Percentiles rank a stretch among this genome's conserved stretches.
Conservation (phyloP, 2,329 filamentous ascomycete genomes). For the Bipolaris oryzae region DNA sequence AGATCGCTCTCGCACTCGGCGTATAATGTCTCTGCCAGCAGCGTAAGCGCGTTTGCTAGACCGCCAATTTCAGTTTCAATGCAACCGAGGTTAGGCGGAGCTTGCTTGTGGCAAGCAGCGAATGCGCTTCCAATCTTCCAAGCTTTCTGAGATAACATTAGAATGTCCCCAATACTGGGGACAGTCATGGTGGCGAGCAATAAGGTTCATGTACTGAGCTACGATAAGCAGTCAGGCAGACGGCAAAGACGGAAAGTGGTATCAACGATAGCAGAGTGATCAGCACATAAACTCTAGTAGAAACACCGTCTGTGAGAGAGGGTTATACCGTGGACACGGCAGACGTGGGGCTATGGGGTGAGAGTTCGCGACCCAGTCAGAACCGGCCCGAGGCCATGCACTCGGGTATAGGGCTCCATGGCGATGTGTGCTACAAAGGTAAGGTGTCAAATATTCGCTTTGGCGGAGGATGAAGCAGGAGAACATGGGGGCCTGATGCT, state of each 20-base stretch:
- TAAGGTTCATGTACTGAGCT: constrained; percentile 16
- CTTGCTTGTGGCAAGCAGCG: constrained; percentile 48
- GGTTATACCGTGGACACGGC: constrained; percentile 23
- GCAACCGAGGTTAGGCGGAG: constrained; percentile 51
- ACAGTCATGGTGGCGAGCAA: constrained; percentile 34
- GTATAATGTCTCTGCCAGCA: constrained; percentile 54
- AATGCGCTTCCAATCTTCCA: constrained; percentile 56
- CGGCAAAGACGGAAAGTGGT: background rate
- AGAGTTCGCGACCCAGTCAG: constrained; percentile 16
- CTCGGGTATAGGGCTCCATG: constrained; percentile 25
- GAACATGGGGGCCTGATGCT: constrained; percentile 14
- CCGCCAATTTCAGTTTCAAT: constrained; percentile 51
- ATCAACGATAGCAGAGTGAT: background rate
- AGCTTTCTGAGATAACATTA: constrained; percentile 55
- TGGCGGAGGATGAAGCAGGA: constrained; percentile 19
- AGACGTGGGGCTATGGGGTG: constrained; percentile 29
- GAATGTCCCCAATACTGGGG: constrained; percentile 51
- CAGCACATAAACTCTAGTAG: constrained; percentile 4
- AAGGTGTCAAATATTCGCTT: constrained; percentile 21
- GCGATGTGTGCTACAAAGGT: constrained; percentile 15
- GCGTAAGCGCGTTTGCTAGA: constrained; percentile 52
- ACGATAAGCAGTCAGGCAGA: constrained; percentile 1
- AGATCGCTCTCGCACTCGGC: constrained; percentile 43
- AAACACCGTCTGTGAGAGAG: constrained; percentile 22
- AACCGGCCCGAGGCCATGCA: constrained; percentile 30